Evolutionary conservation across 2,329 filamentous ascomycete species (phyloP), one percentile per base, ranked within the genome.

Genomic region (Pseudogymnoascus sp.): DNA sequence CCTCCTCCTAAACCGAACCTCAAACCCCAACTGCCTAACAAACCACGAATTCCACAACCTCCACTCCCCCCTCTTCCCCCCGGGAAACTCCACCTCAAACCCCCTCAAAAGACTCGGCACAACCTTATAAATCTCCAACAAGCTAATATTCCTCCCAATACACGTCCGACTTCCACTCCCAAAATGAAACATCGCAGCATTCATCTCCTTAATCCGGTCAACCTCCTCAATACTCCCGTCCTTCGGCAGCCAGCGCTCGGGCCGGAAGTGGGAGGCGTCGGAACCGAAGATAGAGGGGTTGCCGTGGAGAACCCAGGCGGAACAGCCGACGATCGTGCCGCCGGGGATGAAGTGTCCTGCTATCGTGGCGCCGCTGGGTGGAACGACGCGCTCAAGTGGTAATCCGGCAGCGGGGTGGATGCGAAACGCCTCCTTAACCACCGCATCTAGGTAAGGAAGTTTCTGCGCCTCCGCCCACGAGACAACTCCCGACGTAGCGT

Each of bases 401-500:
- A 93, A 77, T 0, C 89, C 90, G 0, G 88, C 82, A 0, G 90
- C 88, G 0, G 90, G 90, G 73, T 93, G 89, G 69, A 92, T 73
- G 11, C 90, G 84, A 77, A 93, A 90, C 4, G 87, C 84, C 74
- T 95, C 90, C 71, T 93, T 90, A 70, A 93, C 82, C 63, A 86
- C 87, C 3, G 90, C 90, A 70, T 92, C 88, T 5, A 95, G 83
- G 73, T 93, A 95, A 0, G 85, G 84, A 1, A 95, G 80, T 63
- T 83, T 83, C 73, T 90, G 88, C 60, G 81, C 82, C 75, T 92
- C 87, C 37, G 83, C 73, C 84, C 88, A 91, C 1, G 85, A 87
- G 5, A 92, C 87, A 4, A 86, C 80, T 6, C 84, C 83, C 14
- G 83, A 81, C n/a, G 80, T 76, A 60, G 73, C 72, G 71, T 83